Evolutionary conservation across 495 filamentous ascomycete species (phyloP).

Genomic region (Ascodesmis nigricans): DNA sequence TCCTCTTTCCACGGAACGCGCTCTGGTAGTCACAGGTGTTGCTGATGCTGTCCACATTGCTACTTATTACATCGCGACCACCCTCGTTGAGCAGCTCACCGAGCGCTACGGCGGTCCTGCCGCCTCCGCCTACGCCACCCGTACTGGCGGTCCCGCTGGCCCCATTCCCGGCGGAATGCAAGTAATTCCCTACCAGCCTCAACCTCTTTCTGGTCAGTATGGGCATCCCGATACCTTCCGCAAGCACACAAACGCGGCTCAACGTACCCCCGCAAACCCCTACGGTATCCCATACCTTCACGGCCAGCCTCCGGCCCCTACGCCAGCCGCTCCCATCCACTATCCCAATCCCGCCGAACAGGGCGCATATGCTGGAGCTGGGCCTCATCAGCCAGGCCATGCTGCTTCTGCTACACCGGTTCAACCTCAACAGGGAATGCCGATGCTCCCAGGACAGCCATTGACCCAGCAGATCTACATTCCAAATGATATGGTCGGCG

Average conservation of each 20-base stretch:
- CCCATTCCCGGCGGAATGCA: conserved; percentile 94
- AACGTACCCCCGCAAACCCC: conserved; percentile 32
- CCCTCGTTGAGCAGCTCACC: conserved; percentile 83
- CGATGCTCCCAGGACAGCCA: conserved; percentile 60
- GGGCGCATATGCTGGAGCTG: conserved; percentile 44
- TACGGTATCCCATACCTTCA: conserved; percentile 55
- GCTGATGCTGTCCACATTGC: conserved; percentile 94
- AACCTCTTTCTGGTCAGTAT: conserved; percentile 75
- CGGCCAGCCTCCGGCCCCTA: conserved; percentile 35
- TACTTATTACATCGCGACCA: conserved; percentile 93
- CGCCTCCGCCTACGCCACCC: conserved; percentile 87
- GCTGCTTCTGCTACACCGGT: conserved; percentile 29
- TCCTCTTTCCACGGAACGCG: conserved; percentile 82
- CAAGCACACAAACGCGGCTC: conserved; percentile 48
- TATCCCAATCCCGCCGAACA: conserved; percentile 46
- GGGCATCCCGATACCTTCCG: conserved; percentile 76
- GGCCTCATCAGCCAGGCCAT: conserved; percentile 53
- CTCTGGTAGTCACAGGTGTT: conserved; percentile 79
- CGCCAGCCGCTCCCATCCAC: conserved; percentile 51
- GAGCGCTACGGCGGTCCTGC: conserved; percentile 90
- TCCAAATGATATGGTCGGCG: conserved; percentile 98
- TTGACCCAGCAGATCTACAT: conserved; percentile 97
- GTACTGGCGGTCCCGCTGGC: conserved; percentile 77
- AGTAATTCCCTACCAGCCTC: conserved; percentile 84
- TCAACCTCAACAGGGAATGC: conserved; percentile 31